Base-by-base conservation (phyloP, 768 basidiomycete genomes). In the Artomyces pyxidatus region DNA sequence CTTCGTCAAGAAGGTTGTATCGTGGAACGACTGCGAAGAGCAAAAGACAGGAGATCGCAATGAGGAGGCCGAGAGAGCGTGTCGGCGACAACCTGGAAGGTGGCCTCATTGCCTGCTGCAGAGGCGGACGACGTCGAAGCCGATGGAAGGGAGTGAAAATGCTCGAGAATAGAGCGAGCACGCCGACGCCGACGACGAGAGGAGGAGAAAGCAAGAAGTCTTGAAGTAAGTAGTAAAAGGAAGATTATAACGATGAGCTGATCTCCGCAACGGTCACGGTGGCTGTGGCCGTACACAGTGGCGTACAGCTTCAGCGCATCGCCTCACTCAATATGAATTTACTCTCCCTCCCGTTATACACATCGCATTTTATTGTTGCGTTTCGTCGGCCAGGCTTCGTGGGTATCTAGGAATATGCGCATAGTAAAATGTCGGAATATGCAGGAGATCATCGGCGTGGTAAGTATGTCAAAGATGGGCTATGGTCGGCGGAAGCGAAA, bases 61-160 rank as follows among this genome's bases (percentile, higher is more conserved):
- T 42, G 26, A 63, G 57, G 21, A 71, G 42, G 25, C 67, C 43
- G 26, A 70, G 54, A 45, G 53, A 55, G 32, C 52, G 56, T 23
- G 45, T 50, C 47, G 54, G 38, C 38, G 54, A 52, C 49, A 62
- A 17, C 17, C 32, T 12, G n/a, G n/a, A n/a, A 17, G 32, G 58
- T 59, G 63, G 59, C 50, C 53, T 42, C 55, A 56, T 56, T n/a
- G 17, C 45, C 45, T 22, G 30, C 32, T 16, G 45, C 45, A 35
- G 30, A 17, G 43, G 43, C 9, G 22, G 43, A 29, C 14, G 32
- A 37, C 32, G 7, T 17, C 32, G 12, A 12, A 35, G 17, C 12
- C 32, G 32, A 17, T 35, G 32, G 32, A 14, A 17, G 5, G 17
- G 4, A 4, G 32, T 35, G 32, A 17, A 35, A 35, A n/a, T n/a